A percentile compares a stretch with the other conserved stretches of the same genome.
These are phyloP conservation scores for Aureobasidium subglaciale DNA, from an alignment of 2,329 filamentous ascomycete species.

Conservation along the genomic window DNA sequence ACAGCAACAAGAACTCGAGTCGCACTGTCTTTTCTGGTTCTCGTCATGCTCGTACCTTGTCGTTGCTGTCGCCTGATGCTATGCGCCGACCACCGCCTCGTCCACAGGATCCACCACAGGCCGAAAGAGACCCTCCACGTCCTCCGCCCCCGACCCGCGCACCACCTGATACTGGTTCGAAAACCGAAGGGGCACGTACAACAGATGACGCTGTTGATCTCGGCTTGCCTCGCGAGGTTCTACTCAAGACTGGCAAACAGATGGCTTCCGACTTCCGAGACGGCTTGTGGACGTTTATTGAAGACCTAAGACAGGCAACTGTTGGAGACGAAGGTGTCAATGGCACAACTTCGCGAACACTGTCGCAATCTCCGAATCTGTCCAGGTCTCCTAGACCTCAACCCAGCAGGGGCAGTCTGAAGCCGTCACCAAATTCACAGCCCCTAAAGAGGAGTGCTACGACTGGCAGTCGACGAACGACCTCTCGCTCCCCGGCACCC, in stretches of 20 bases:
- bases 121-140: not conserved
- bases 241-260: constrained; percentile 59
- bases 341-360: constrained; percentile 11
- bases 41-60: constrained; percentile 60
- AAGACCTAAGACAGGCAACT: constrained; percentile 90
- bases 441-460: constrained; percentile 13
- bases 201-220: constrained; percentile 26
- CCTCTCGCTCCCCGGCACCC: not conserved
- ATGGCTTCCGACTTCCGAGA: constrained; percentile 84
- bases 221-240: constrained; percentile 39
- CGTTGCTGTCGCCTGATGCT: constrained; percentile 65
- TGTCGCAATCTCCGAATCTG: constrained; percentile 3
- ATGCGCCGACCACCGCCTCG: constrained; percentile 11
- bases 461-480: constrained; percentile 1
- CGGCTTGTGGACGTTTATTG: constrained; percentile 88
- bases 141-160: constrained; percentile 4
- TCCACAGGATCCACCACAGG: not conserved
- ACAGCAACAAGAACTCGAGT: constrained; percentile 40
- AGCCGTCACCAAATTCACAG: not conserved
- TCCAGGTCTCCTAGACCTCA: constrained; percentile 9
- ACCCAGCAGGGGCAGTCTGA: not conserved
- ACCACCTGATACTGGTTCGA: constrained; percentile 20
- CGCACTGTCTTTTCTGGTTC: constrained; percentile 58
- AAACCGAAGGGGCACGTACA: constrained; percentile 25
- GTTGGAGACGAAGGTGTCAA: constrained; percentile 75